Percentiles rank a stretch among this genome's conserved stretches.
These are phyloP conservation scores for Leishmania aethiopica DNA, from an alignment of 208 protist genomes.

Conservation along the genomic window DNA sequence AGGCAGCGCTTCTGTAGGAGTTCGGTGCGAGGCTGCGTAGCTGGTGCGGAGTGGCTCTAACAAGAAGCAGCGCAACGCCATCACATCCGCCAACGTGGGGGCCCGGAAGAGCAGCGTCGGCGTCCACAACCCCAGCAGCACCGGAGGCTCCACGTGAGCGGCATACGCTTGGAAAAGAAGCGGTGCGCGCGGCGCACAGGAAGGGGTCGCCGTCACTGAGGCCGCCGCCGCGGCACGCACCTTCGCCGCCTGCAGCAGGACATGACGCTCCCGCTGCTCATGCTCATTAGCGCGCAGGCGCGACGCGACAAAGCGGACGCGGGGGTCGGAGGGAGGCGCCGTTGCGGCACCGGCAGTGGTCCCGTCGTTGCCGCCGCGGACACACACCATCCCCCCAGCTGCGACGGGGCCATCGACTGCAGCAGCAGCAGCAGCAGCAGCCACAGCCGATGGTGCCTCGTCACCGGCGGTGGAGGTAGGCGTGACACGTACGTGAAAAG, in stretches of 20 bases:
- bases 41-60: constrained; percentile 17
- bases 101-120: constrained; percentile 61
- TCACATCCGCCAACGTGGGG: constrained; percentile 54
- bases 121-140: constrained; percentile 64
- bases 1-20: not conserved
- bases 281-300: constrained; percentile 12
- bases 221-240: not conserved
- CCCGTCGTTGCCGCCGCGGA: no score
- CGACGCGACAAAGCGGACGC: constrained; percentile 4
- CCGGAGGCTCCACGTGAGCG: constrained; percentile 44
- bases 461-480: not conserved
- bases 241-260: constrained; percentile 4
- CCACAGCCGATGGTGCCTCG: not conserved
- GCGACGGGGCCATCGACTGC: not conserved
- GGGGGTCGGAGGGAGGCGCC: not conserved
- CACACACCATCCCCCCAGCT: not conserved
- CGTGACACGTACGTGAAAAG: constrained; percentile 26
- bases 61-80: constrained; percentile 34
- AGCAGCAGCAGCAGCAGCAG: not conserved
- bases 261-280: constrained; percentile 5
- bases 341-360: no score
- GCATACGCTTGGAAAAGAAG: constrained; percentile 34
- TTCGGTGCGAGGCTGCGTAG: not conserved
- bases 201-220: not conserved
- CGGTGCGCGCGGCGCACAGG: not conserved